These are phyloP conservation scores for Nakazawaea peltata DNA, from an alignment of 805 yeast genomes.

Conservation along the genomic window DNA sequence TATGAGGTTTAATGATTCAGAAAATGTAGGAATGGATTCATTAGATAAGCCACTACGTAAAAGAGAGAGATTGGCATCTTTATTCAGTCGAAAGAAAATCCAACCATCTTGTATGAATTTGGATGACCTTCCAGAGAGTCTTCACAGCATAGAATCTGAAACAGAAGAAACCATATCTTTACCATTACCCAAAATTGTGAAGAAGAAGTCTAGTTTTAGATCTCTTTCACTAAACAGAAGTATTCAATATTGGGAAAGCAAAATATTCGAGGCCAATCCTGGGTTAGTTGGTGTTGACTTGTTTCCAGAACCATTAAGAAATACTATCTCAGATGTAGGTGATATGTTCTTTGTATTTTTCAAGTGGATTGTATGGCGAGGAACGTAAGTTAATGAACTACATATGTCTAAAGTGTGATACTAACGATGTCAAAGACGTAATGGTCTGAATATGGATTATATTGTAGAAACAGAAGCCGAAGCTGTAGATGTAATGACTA, in stretches of 20 bases:
- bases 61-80: no score
- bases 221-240: not conserved
- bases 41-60: no score
- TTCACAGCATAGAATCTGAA: no score
- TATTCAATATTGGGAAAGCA: not conserved
- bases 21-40: no score
- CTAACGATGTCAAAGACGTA: no score
- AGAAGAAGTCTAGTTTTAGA: constrained; percentile 9
- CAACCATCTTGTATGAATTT: no score
- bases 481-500: constrained; percentile 2
- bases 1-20: no score
- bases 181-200: constrained; percentile 1
- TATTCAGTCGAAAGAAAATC: no score
- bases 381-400: constrained; percentile 8
- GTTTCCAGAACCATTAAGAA: not conserved
- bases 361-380: constrained; percentile 12
- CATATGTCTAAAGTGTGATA: not conserved
- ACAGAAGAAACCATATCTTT: no score
- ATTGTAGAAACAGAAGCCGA: not conserved
- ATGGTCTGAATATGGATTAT: not conserved
- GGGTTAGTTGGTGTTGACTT: constrained; percentile 2
- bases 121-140: no score
- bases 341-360: not conserved
- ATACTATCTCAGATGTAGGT: not conserved
- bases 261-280: not conserved